These are phyloP conservation scores for Dichotomopilus funicola DNA, from an alignment of 2,329 filamentous ascomycete genomes.

Conservation along the genomic window DNA sequence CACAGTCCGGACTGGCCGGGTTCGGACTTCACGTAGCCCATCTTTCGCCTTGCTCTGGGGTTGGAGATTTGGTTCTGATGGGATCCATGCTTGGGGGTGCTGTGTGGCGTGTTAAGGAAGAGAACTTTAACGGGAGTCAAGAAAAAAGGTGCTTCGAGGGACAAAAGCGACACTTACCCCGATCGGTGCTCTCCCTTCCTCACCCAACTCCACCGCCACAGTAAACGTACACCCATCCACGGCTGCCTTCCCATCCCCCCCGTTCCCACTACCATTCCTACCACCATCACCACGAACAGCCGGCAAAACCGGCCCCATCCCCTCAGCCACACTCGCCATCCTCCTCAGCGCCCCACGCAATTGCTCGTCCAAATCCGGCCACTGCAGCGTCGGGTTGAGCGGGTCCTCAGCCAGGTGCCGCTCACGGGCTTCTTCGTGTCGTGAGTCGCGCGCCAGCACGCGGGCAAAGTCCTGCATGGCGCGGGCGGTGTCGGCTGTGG, in stretches of 20 bases:
- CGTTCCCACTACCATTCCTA: accelerated
- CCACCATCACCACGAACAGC: not conserved
- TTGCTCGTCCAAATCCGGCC: slow-evolving; percentile 63
- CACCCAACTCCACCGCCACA: slow-evolving; percentile 65
- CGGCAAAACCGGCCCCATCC: slow-evolving; percentile 49
- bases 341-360: slow-evolving; percentile 61
- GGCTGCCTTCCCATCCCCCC: slow-evolving; percentile 16
- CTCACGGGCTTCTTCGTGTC: slow-evolving; percentile 20
- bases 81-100: slow-evolving; percentile 57
- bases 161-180: slow-evolving; percentile 38
- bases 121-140: not conserved
- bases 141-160: not conserved
- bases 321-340: slow-evolving; percentile 53
- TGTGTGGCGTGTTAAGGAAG: slow-evolving; percentile 22
- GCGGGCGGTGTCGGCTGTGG: slow-evolving; percentile 17
- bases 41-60: slow-evolving; percentile 26
- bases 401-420: slow-evolving; percentile 6
- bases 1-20: slow-evolving; percentile 47
- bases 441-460: slow-evolving; percentile 16
- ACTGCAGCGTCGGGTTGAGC: slow-evolving; percentile 33
- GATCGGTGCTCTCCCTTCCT: slow-evolving; percentile 52
- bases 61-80: slow-evolving; percentile 44
- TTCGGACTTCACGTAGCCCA: slow-evolving; percentile 32
- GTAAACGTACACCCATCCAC: slow-evolving; percentile 61
- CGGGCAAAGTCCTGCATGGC: slow-evolving; percentile 25